phyloP scores from a whole-genome alignment of 2,329 filamentous ascomycete species.

The Ophiostoma tasmaniense region DNA sequence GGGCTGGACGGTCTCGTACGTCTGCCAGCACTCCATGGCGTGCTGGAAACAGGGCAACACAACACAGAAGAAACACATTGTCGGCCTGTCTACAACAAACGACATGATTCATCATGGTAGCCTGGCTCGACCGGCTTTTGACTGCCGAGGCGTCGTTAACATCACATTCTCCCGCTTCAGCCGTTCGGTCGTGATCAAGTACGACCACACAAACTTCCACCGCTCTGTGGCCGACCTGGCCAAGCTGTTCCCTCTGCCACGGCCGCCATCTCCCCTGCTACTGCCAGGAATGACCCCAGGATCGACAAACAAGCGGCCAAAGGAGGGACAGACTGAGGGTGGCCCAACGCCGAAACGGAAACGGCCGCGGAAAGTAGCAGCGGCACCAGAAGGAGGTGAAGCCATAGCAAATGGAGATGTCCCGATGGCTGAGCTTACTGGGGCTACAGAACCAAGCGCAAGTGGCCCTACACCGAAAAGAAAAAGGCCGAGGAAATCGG shows the following conservation, averaged over 20 bases:
- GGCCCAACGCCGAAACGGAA: background rate
- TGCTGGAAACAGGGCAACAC: conserved; percentile 43
- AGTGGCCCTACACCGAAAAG: conserved; percentile 1
- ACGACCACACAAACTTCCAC: conserved; percentile 50
- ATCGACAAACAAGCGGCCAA: conserved; percentile 14
- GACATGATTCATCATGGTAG: conserved; percentile 38
- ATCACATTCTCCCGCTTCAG: conserved; percentile 42
- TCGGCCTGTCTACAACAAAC: conserved; percentile 43
- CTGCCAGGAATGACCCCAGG: background rate
- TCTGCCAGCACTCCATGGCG: conserved; percentile 44
- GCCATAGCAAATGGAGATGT: background rate
- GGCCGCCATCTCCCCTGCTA: conserved; percentile 26
- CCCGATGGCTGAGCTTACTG: background rate
- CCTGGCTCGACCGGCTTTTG: conserved; percentile 48
- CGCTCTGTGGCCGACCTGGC: conserved; percentile 44
- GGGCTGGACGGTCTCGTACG: conserved; percentile 47
- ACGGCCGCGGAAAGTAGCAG: background rate
- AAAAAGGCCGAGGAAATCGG: conserved; percentile 5
- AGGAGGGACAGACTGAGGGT: background rate
- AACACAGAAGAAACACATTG: conserved; percentile 31
- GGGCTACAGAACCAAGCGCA: background rate
- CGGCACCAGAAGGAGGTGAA: background rate
- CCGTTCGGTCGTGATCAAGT: conserved; percentile 43
- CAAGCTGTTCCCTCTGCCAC: conserved; percentile 39
- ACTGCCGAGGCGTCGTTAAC: conserved; percentile 45